Percentiles rank a stretch among this genome's conserved stretches.
Conservation (phyloP, 106 monocot genomes). For the Apostasia shenzhenica region DNA sequence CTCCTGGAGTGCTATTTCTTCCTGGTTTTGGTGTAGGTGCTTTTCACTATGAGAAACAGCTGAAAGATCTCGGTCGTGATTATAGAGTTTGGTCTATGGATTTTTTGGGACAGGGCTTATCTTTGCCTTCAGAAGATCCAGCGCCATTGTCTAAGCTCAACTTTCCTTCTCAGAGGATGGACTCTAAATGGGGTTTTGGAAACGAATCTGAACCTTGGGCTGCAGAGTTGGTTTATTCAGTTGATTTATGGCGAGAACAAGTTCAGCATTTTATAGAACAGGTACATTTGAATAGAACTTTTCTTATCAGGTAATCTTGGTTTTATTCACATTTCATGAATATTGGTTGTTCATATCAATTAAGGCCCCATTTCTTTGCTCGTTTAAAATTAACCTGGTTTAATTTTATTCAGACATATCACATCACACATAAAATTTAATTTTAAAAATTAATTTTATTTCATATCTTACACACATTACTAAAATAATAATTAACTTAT, state of each 20-base stretch:
- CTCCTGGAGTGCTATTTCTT: conserved; percentile 72
- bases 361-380: no score
- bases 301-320: background rate
- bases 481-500: no score
- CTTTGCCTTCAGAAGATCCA: conserved; percentile 78
- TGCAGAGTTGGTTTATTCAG: conserved; percentile 66
- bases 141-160: conserved; percentile 20
- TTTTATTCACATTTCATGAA: no score
- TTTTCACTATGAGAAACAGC: conserved; percentile 92
- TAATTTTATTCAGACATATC: no score
- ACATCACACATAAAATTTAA: no score
- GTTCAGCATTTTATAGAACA: conserved; percentile 82
- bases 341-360: no score
- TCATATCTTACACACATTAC: no score
- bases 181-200: conserved; percentile 74
- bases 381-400: no score
- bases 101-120: conserved; percentile 91
- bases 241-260: conserved; percentile 88
- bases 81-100: conserved; percentile 91
- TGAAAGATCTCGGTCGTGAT: conserved; percentile 83
- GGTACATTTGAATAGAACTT: conserved; percentile 26
- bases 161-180: background rate
- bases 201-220: conserved; percentile 85
- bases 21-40: conserved; percentile 95
- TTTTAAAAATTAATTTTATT: no score